phyloP scores from a whole-genome alignment of 2,329 filamentous ascomycete genomes.

The Fusarium sp. region DNA sequence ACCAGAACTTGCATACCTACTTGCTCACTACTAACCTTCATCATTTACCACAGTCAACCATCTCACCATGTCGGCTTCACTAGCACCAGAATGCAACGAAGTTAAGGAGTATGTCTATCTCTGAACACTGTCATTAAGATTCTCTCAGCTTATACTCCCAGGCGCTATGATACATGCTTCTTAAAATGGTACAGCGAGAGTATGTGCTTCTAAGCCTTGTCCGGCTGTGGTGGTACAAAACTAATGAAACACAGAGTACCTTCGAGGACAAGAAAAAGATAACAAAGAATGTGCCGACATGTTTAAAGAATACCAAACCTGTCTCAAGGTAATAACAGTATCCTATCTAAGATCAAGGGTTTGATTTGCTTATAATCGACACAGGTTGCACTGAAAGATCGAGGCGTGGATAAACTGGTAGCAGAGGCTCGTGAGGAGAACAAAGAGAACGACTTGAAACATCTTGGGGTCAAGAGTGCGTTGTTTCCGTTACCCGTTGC shows the following conservation, averaged over 20 bases:
- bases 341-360: not conserved
- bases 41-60: constrained; percentile 12
- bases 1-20: not conserved
- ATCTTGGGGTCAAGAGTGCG: constrained; percentile 59
- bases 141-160: constrained; percentile 52
- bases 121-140: fast-evolving
- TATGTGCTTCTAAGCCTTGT: constrained; percentile 59
- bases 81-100: constrained; percentile 94
- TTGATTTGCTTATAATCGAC: not conserved
- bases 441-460: constrained; percentile 81
- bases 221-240: constrained; percentile 1
- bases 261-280: constrained; percentile 83
- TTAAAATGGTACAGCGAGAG: constrained; percentile 99
- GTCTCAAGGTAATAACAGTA: constrained; percentile 73
- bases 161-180: constrained; percentile 96
- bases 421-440: constrained; percentile 91
- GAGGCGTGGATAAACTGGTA: constrained; percentile 92
- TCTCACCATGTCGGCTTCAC: constrained; percentile 84
- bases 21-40: constrained; percentile 18
- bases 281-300: constrained; percentile 87
- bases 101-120: constrained; percentile 82
- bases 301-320: constrained; percentile 90
- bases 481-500: not conserved
- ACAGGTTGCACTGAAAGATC: constrained; percentile 78
- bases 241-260: constrained; percentile 74